phyloP scores from a whole-genome alignment of 495 filamentous ascomycete species.

The Aspergillus asperescens region DNA sequence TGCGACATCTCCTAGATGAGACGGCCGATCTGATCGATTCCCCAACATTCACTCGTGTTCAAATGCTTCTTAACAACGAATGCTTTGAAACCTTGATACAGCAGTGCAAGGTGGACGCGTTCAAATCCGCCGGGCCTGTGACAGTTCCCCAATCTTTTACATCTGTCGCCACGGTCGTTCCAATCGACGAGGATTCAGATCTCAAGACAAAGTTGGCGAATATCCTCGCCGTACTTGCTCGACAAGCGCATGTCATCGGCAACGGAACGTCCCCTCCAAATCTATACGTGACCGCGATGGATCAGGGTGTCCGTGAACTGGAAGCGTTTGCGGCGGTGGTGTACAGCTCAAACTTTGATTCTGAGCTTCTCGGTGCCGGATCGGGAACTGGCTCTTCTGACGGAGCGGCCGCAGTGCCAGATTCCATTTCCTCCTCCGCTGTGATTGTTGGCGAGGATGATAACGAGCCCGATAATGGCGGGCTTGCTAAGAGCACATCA shows the following conservation, averaged over 20 bases:
- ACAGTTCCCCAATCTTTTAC: constrained; percentile 40
- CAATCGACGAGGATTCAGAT: constrained; percentile 23
- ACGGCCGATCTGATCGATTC: constrained; percentile 95
- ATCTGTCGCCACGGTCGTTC: constrained; percentile 38
- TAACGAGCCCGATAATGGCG: constrained; percentile 4
- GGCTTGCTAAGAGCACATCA: not conserved
- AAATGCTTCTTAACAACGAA: constrained; percentile 80
- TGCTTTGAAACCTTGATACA: constrained; percentile 79
- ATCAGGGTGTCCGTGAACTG: constrained; percentile 70
- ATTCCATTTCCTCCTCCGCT: constrained; percentile 23
- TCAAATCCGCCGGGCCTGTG: constrained; percentile 53
- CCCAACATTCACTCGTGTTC: constrained; percentile 75
- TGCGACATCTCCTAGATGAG: constrained; percentile 89
- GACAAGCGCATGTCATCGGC: constrained; percentile 86
- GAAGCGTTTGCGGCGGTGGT: constrained; percentile 92
- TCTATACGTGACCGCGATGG: constrained; percentile 82
- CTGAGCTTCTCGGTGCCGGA: constrained; percentile 44
- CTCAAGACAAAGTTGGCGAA: constrained; percentile 78
- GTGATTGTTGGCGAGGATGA: constrained; percentile 25
- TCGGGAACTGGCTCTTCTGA: constrained; percentile 12
- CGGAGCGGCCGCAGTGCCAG: constrained; percentile 13
- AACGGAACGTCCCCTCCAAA: constrained; percentile 63
- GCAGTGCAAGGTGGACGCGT: constrained; percentile 69
- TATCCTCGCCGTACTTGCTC: constrained; percentile 76
- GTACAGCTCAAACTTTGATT: constrained; percentile 87